Percentiles rank a stretch among this genome's conserved stretches.
These are phyloP conservation scores for Naganishia antarctica DNA, from an alignment of 768 basidiomycete species.

Conservation along the genomic window DNA sequence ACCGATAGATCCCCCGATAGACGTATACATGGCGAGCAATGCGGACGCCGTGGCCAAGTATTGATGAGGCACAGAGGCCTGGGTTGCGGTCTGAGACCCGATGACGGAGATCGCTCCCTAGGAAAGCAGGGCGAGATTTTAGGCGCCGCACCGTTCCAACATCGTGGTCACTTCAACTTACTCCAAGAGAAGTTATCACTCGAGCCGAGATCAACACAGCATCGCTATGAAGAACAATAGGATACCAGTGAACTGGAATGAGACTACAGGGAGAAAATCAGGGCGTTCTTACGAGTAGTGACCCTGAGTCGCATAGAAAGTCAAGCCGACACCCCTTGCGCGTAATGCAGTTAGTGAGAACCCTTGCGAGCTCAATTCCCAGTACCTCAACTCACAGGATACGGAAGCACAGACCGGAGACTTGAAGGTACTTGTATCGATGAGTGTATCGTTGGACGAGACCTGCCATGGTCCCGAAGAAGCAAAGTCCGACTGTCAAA, in stretches of 20 bases:
- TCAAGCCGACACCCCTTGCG: conserved; percentile 37
- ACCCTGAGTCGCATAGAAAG: conserved; percentile 32
- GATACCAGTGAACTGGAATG: too few species aligned
- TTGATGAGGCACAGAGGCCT: conserved; percentile 50
- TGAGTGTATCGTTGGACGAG: conserved; percentile 39
- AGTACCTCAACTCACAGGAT: conserved; percentile 31
- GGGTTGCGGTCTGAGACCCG: conserved; percentile 45
- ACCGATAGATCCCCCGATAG: conserved; percentile 49
- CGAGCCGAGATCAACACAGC: conserved; percentile 39
- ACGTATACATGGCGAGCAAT: conserved; percentile 48
- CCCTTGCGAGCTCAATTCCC: neutral
- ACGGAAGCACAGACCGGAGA: conserved; percentile 39
- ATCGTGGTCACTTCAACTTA: conserved; percentile 27
- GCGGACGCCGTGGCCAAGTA: conserved; percentile 50
- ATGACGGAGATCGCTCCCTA: conserved; percentile 44
- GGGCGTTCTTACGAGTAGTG: conserved; percentile 6
- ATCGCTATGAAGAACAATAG: conserved; percentile 28
- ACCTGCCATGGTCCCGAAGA: conserved; percentile 46
- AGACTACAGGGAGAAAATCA: too few species aligned
- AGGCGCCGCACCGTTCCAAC: neutral
- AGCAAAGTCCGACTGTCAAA: conserved; percentile 37
- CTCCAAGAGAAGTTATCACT: conserved; percentile 40
- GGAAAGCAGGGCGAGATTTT: neutral
- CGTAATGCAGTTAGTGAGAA: neutral
- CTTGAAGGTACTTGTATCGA: conserved; percentile 48